Evolutionary conservation across 768 basidiomycete species (phyloP).

Genomic region (Tylopilus subfusipes): DNA sequence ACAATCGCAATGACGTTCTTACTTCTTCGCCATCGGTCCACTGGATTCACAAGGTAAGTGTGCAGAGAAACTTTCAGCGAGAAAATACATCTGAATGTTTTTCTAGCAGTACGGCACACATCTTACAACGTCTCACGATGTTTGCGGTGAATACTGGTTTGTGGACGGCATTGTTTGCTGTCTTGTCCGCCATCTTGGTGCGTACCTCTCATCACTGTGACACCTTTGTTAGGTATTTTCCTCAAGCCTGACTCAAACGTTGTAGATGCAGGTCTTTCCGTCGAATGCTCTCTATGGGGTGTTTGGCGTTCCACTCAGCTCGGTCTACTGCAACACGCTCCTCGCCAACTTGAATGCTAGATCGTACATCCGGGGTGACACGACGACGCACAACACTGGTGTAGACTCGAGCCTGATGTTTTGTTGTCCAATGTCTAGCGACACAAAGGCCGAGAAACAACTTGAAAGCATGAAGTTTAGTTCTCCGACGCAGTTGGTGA

Average conservation of each 20-base stretch:
- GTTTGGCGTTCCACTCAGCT: not conserved
- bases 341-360: constrained; percentile 13
- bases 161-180: not conserved
- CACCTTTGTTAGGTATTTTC: too few relatives aligned
- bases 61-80: too few relatives aligned
- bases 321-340: constrained; percentile 2
- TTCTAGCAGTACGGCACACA: too few relatives aligned
- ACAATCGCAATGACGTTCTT: too few relatives aligned
- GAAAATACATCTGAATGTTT: too few relatives aligned
- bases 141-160: too few relatives aligned
- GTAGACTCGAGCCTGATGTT: not conserved
- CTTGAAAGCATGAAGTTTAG: not conserved
- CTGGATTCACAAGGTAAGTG: too few relatives aligned
- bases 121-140: too few relatives aligned
- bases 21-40: too few relatives aligned
- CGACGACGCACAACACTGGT: not conserved
- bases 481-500: not conserved
- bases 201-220: not conserved
- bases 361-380: not conserved
- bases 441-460: not conserved
- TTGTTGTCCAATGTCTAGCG: too few relatives aligned
- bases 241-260: not conserved
- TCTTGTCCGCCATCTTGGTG: not conserved
- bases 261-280: not conserved
- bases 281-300: not conserved